phyloP scores from a whole-genome alignment of 371 early-diverging fungal genomes.

The Apophysomyces ossiformis region DNA sequence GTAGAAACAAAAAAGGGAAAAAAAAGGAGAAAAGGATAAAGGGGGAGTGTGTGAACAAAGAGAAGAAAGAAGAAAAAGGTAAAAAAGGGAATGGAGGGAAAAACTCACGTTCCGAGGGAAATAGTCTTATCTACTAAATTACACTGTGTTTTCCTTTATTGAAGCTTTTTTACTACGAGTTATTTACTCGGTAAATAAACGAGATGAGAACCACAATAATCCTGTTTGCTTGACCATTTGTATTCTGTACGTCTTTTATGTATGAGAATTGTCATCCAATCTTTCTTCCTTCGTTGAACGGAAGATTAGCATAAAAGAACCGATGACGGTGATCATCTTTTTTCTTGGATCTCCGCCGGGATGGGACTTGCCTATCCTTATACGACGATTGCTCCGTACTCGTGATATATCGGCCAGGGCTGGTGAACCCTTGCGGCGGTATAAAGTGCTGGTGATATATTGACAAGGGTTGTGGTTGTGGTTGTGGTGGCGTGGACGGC shows the following conservation, averaged over 20 bases:
- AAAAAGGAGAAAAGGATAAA: not conserved
- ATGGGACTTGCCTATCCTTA: not conserved
- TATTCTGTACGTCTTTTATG: not conserved
- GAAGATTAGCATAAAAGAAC: not conserved
- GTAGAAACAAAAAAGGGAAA: not conserved
- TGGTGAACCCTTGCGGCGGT: not conserved
- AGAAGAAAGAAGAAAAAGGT: not conserved
- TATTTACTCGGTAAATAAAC: not conserved
- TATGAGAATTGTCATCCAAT: not conserved
- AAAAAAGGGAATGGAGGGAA: not conserved
- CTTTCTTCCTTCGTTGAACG: not conserved
- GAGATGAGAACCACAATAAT: not conserved
- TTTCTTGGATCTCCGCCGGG: not conserved
- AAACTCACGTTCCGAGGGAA: constrained; percentile 3
- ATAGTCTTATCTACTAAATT: not conserved
- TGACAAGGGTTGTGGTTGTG: no score
- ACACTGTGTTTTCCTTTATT: not conserved
- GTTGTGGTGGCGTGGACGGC: no score
- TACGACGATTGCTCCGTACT: not conserved
- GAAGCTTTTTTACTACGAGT: not conserved
- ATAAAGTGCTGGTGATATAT: not conserved
- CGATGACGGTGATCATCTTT: not conserved
- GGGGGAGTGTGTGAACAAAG: not conserved
- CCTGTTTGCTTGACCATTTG: not conserved
- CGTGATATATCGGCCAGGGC: not conserved